Base-by-base conservation (phyloP, 164 flowering plant genomes). In the Saururus chinensis region DNA sequence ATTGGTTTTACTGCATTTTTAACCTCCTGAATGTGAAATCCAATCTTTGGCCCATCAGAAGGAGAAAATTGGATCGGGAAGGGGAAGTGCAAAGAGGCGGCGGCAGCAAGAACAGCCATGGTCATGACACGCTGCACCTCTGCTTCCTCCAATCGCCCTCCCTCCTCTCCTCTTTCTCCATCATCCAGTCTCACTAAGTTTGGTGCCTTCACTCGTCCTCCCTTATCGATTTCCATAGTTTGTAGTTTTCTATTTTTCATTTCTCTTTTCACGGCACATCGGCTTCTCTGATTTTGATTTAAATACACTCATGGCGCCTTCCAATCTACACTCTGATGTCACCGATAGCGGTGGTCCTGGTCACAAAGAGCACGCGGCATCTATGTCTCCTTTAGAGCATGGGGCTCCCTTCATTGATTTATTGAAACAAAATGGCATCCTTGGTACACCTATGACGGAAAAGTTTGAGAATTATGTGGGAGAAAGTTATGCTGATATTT, bases 51-150 rank as follows among this genome's bases (percentile, higher is more conserved):
- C 37, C 37, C 37, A 30, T 30, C 37, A 30, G 4, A 30, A 2
- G 6, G 37, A 30, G 37, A 30, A 53, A 53, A 37, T 55, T 40
- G 57, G 68, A 64, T 53, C 63, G 58, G 57, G 58, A 61, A 66
- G n/a, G n/a, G n/a, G n/a, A 53, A 56, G 60, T n/a, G n/a, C n/a
- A n/a, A n/a, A n/a, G n/a, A n/a, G n/a, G n/a, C n/a, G n/a, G n/a
- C n/a, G n/a, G n/a, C n/a, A n/a, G n/a, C n/a, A n/a, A n/a, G 69
- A 53, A 60, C 60, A 60, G 64, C 61, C 70, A 90, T 87, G 95
- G 95, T 87, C 4, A 89, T 83, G 69, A 90, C 95, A 7, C 71
- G 97, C 30, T 74, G 95, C n/a, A 81, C 95, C 76, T 83, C 95
- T 0, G 80, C 90, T 51, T 74, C 91, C 3, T 77, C 87, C 25